Evolutionary conservation across 192 early-diverging fungal genomes (phyloP).

Genomic region (Gaertneriomyces semiglobifer): DNA sequence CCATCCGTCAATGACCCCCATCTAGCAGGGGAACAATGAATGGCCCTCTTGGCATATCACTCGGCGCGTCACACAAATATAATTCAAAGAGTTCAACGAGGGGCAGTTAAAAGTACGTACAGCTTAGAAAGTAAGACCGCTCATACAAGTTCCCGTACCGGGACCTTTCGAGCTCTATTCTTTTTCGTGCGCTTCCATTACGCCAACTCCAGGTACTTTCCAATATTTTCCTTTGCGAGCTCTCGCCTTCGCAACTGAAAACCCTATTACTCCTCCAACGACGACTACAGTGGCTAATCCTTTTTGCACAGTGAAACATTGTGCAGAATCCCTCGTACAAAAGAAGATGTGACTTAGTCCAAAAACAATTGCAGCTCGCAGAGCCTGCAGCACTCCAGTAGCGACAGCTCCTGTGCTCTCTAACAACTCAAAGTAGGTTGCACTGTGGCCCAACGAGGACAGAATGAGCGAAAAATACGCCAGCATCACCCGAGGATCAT

Average conservation of each 20-base stretch:
- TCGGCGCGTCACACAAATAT: too few species aligned
- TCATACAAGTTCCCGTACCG: too few species aligned
- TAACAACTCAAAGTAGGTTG: constrained; percentile 45
- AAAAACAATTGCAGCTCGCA: constrained; percentile 47
- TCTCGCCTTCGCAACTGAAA: constrained; percentile 41
- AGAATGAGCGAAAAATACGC: constrained; percentile 35
- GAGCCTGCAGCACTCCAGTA: constrained; percentile 46
- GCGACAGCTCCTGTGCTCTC: constrained; percentile 49
- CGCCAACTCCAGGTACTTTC: too few species aligned
- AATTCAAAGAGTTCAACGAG: too few species aligned
- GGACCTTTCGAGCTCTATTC: too few species aligned
- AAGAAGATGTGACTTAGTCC: constrained; percentile 39
- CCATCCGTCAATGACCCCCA: too few species aligned
- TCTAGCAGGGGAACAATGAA: too few species aligned
- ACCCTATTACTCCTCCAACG: constrained; percentile 40
- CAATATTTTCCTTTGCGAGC: too few species aligned
- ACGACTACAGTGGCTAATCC: constrained; percentile 42
- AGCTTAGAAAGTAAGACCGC: too few species aligned
- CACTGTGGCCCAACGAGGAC: constrained; percentile 38
- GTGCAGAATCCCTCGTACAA: constrained; percentile 35
- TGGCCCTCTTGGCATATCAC: too few species aligned
- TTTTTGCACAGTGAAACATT: constrained; percentile 42
- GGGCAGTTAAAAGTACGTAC: too few species aligned
- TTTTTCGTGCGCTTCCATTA: too few species aligned
- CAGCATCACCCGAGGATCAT: constrained; percentile 27